A percentile compares a stretch with the other conserved stretches of the same genome.
phyloP scores from a whole-genome alignment of 2,329 filamentous ascomycete genomes.

The Pleurostoma richardsiae region DNA sequence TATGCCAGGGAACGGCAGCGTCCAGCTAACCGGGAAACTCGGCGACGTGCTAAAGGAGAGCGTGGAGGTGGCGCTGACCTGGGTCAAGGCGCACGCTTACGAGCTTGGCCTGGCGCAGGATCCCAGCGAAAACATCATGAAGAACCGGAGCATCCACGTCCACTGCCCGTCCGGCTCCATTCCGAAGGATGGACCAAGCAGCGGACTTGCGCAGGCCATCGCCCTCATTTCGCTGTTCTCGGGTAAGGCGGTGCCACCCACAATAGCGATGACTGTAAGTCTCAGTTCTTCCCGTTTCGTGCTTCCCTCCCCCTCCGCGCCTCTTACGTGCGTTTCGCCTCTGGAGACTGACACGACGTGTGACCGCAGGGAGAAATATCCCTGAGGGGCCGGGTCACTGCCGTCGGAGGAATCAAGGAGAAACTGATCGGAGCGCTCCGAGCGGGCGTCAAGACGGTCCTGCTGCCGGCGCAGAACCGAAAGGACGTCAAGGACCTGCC shows the following conservation, averaged over 20 bases:
- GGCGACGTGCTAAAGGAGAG: conserved; percentile 96
- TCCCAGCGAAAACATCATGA: conserved; percentile 89
- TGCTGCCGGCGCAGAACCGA: conserved; percentile 81
- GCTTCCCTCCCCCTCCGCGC: neutral
- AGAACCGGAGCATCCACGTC: conserved; percentile 87
- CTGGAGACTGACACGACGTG: conserved; percentile 14
- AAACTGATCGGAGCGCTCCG: conserved; percentile 92
- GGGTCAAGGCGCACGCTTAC: conserved; percentile 95
- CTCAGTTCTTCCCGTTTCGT: conserved; percentile 3
- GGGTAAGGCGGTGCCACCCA: conserved; percentile 79
- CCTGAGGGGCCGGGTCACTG: conserved; percentile 82
- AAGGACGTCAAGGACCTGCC: conserved; percentile 93
- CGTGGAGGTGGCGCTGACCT: conserved; percentile 91
- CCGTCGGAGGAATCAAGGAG: conserved; percentile 97
- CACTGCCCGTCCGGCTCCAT: conserved; percentile 94
- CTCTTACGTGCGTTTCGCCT: conserved; percentile 14
- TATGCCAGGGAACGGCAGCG: conserved; percentile 88
- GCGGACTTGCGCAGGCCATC: conserved; percentile 90
- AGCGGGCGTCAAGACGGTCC: conserved; percentile 89
- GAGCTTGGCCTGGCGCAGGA: conserved; percentile 80
- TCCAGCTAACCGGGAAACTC: conserved; percentile 93
- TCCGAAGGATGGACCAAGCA: conserved; percentile 84
- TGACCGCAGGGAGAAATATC: conserved; percentile 59
- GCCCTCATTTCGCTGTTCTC: conserved; percentile 88
- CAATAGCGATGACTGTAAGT: conserved; percentile 87